Evolutionary conservation across 1,139 yeast genomes (phyloP), one percentile per base, ranked within the genome.

Genomic region (Starmera stellimalicola): DNA sequence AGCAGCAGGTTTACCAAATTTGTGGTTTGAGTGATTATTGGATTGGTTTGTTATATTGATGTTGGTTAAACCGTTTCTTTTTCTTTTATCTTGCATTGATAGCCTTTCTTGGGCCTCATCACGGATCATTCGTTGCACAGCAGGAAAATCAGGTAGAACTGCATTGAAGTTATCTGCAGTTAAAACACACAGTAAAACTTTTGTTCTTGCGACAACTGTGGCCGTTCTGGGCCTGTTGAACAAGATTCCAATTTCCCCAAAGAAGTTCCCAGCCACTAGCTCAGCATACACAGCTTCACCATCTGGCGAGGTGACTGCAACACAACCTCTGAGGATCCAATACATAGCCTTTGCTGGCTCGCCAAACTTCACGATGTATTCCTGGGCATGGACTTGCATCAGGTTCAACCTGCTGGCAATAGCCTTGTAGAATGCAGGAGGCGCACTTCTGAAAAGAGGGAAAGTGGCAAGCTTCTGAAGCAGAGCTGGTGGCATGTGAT

Each of bases 271-370:
- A 3, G 80, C 68, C 4, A 70, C 65, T 12, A 81, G 57, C 48
- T 77, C 84, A 3, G 88, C 87, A 50, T 75, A 78, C 5, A 75
- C 63, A 3, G 82, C 68, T 53, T 80, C 88, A 18, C 85, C 88
- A 51, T 80, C 91, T 5, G 82, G 70, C 7, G 83, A 74, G 0
- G 84, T 73, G 11, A 80, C 84, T 19, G 74, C 73, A 2, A 80
- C 91, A 0, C 76, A 65, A 4, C 93, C 93, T 47, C 79, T 71
- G 12, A 81, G 56, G 26, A 81, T 76, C 87, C 88, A 79, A 50
- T 79, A 80, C 84, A 81, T 78, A 18, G 88, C 71, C 43, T 68
- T 71, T n/a, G 85, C 76, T 2, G 77, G 78, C 45, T 79, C 87
- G 3, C 88, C 88, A 43, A 66, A 73, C 38, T 73, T 74, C 33